Percentiles rank a stretch among this genome's conserved stretches.
Evolutionary conservation across 257 asterid genomes (phyloP).

Genomic region (Handroanthus guayacan): DNA sequence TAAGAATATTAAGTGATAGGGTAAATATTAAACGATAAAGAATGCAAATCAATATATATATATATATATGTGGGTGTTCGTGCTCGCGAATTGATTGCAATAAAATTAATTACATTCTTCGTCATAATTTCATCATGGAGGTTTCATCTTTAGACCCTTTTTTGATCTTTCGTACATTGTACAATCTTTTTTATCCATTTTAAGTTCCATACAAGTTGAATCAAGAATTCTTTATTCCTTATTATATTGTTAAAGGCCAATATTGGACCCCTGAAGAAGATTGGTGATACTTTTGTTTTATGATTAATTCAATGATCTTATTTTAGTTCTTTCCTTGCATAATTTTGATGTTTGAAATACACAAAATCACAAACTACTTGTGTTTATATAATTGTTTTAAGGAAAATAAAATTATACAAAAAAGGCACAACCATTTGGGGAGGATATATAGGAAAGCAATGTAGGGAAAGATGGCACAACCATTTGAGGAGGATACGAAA

Average conservation of each 20-base stretch:
- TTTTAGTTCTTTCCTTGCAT: not conserved
- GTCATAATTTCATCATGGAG: slow-evolving; percentile 28
- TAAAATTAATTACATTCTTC: too few relatives aligned
- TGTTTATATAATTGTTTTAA: not conserved
- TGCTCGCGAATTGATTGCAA: too few relatives aligned
- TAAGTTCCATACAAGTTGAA: slow-evolving; percentile 34
- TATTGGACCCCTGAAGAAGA: slow-evolving; percentile 73
- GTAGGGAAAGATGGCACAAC: slow-evolving; percentile 90
- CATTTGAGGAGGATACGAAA: slow-evolving; percentile 44
- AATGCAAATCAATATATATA: too few relatives aligned
- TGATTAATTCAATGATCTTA: not conserved
- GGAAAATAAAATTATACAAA: slow-evolving; percentile 25
- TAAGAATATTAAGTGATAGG: too few relatives aligned
- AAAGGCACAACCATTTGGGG: slow-evolving; percentile 62
- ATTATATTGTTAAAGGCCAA: slow-evolving; percentile 57
- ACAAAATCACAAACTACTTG: not conserved
- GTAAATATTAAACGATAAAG: too few relatives aligned
- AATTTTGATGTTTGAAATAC: not conserved
- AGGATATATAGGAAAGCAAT: slow-evolving; percentile 87
- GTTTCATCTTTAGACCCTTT: slow-evolving; percentile 21
- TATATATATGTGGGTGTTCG: too few relatives aligned
- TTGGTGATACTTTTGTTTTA: slow-evolving; percentile 43
- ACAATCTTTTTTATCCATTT: slow-evolving; percentile 58
- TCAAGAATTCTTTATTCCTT: slow-evolving; percentile 27
- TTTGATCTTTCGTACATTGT: slow-evolving; percentile 26